Base-by-base conservation (phyloP, 192 early-diverging fungal species). In the Backusella tuberculispora region DNA sequence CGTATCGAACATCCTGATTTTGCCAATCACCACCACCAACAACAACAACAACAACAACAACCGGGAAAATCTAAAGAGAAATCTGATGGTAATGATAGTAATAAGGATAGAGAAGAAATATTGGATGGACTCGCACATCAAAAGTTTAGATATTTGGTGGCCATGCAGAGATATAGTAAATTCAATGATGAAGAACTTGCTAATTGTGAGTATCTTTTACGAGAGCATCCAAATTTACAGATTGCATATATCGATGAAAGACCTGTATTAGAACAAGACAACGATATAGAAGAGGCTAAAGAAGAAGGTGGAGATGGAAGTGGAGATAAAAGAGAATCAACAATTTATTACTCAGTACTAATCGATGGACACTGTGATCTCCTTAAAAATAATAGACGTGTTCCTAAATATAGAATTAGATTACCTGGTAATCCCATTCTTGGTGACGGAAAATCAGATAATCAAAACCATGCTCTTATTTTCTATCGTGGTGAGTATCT, bases 381-480 rank as follows among this genome's bases (percentile, higher is more conserved):
- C 24, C 76, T 84, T 4, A 76, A 83, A 5, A 87, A 90, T 21
- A 85, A 85, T 3, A 79, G 83, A 41, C 85, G 88, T 75, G 83
- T 83, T 71, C 91, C 90, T 56, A 85, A 87, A 78, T 92, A 90
- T 70, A 86, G 86, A 40, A 84, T 92, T 24, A 83, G 87, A 71
- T 79, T 92, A 40, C 90, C 90, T 4, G 90, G 90, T 6, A 87
- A 89, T 79, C 90, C 92, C 41, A 92, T 93, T 76, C 78, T 93
- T 34, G 92, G 92, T 26, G 92, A 93, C 74, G 92, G 92, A 29
- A 93, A 93, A 80, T 87, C 88, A 4, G 91, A 91, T 77, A 93
- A 93, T 74, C 92, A 92, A 78, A 92, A 91, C 81, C 90, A 91
- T 74, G 85, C 89, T 38, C 80, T 93, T 56, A 86, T 92, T 60